Evolutionary conservation across 2,329 filamentous ascomycete species (phyloP), one percentile per base, ranked within the genome.

Genomic region (Colletotrichum sidae): DNA sequence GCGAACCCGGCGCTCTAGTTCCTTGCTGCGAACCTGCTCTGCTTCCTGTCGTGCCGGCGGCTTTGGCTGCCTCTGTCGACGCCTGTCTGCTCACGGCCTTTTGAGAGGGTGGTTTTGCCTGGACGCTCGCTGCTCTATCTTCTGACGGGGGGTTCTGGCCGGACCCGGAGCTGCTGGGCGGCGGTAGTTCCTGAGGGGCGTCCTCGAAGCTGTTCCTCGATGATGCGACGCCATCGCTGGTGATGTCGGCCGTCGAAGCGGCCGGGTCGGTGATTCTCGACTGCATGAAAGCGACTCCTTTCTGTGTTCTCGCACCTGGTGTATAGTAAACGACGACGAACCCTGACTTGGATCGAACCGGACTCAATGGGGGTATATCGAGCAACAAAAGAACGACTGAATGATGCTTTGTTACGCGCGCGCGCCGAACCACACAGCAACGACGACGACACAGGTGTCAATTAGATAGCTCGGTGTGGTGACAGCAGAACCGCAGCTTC

Each of bases 201-300:
- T 66, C 63, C 39, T 66, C 63, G 53, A 57, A 66, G 39, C 63
- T 66, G n/a, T 8, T 47, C 63, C n/a, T 64, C 9, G 60, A 64
- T 13, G 60, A 64, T n/a, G 60, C 54, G 10, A 64, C 63, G 12
- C 38, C 15, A 42, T 66, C 63, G 37, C 53, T 62, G 15, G 46
- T 44, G 35, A 47, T 55, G 17, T 63, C 63, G 37, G 37, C 62
- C 52, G 62, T 42, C 35, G 57, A n/a, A 6, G 52, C 46, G 39
- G 41, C 63, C 13, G 63, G 58, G 25, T 49, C 53, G 12, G 49
- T 52, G 46, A 25, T 46, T 53, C 37, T 53, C 17, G 63, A 55
- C 52, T 62, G 51, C 63, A 66, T 66, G 17, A 47, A 33, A 17
- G 58, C 55, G 45, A 25, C 52, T 17, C 17, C 17, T 10, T 38